phyloP scores from a whole-genome alignment of 1,139 yeast species.

The Blastobotrys arbuscula region DNA sequence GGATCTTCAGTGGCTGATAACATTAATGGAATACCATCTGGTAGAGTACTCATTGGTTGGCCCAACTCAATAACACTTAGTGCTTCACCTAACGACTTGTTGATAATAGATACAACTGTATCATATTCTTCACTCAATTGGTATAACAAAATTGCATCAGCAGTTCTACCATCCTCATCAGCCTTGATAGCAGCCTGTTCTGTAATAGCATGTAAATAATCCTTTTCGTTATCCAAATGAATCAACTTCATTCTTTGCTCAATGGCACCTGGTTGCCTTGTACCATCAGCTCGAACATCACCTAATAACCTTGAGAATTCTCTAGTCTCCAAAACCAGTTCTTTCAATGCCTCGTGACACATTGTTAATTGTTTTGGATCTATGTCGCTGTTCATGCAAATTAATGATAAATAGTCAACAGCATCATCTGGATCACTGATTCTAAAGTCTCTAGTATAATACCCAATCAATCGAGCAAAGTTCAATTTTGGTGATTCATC shows the following conservation, averaged over 20 bases:
- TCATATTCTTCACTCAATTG: conserved; percentile 87
- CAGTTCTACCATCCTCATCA: conserved; percentile 84
- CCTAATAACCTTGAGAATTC: conserved; percentile 81
- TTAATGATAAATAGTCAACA: conserved; percentile 73
- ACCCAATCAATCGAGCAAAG: conserved; percentile 37
- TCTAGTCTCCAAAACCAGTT: conserved; percentile 77
- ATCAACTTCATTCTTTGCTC: conserved; percentile 73
- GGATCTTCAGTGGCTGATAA: conserved; percentile 37
- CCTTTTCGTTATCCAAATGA: conserved; percentile 48
- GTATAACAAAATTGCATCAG: conserved; percentile 80
- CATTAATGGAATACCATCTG: conserved; percentile 25
- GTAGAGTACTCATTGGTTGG: conserved; percentile 43
- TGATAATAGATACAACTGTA: conserved; percentile 72
- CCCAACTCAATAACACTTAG: conserved; percentile 70
- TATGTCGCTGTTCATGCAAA: conserved; percentile 48
- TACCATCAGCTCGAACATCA: conserved; percentile 69
- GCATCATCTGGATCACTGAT: conserved; percentile 86
- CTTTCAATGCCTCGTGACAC: conserved; percentile 77
- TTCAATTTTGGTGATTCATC: conserved; percentile 30
- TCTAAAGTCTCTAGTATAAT: conserved; percentile 71
- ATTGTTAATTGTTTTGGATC: conserved; percentile 38
- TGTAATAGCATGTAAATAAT: conserved; percentile 61
- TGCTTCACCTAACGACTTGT: conserved; percentile 73
- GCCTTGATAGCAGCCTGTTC: conserved; percentile 84
- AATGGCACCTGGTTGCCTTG: conserved; percentile 75